Base-by-base conservation (phyloP, 129 eudicot species). In the Gnaphalium uliginosum region DNA sequence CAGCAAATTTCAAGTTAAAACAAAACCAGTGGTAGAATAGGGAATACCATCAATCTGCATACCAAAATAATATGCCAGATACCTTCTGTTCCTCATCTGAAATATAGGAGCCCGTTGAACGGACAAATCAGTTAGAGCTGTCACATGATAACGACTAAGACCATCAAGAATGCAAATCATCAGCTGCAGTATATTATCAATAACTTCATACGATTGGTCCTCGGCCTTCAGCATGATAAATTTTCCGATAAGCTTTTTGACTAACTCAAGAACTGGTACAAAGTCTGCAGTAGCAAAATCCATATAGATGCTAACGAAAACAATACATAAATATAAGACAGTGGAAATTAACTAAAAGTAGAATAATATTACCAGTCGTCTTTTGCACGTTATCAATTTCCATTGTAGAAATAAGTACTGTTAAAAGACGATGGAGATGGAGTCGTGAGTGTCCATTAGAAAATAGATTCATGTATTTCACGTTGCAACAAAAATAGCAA, bases 101-200 rank as follows among this genome's bases (percentile, higher is more conserved):
- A 93, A 93, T 39, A 84, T 76, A 23, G 89, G 79, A 76, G 82
- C 85, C 96, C 98, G 90, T 68, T 87, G 87, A 53, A 56, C 8
- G 8, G 93, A 86, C 69, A 90, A 73, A 24, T 33, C 37, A 48
- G 78, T 57, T 32, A 87, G 65, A 61, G 67, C 77, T 23, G 80
- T 11, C 50, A 51, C 63, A 39, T 86, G 76, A 60, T 77, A 51
- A 54, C 83, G 35, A 60, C 60, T 66, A 73, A 90, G 84, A 66
- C 93, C 97, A 79, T 87, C 97, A 80, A 90, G 77, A 77, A 84
- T 66, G 81, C 97, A 88, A 54, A 88, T 85, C 88, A 90, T 80
- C 62, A 90, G 72, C 71, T 87, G 86, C 76, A 93, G 67, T 27
- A 88, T 65, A 75, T 85, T 82, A 26, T 84, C 87, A 63, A 81